These are phyloP conservation scores for Pholiota molesta DNA, from an alignment of 768 basidiomycete species.

Conservation along the genomic window DNA sequence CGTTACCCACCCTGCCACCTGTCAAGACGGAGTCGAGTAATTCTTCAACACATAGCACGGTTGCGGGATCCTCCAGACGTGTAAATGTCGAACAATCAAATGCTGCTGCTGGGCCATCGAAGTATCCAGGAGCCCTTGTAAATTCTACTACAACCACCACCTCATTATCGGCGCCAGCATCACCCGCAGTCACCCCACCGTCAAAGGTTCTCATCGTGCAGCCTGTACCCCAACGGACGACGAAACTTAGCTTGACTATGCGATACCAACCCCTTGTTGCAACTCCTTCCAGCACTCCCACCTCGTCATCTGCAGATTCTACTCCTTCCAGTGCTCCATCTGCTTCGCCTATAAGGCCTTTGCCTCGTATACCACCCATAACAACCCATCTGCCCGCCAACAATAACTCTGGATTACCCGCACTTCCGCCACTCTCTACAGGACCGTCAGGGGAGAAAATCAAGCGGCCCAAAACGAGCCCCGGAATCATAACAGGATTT, in stretches of 20 bases:
- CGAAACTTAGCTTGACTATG: slow-evolving; percentile 25
- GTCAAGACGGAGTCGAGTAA: slow-evolving; percentile 2
- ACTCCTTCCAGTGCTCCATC: slow-evolving; percentile 10
- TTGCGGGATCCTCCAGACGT: background rate
- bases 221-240: slow-evolving; percentile 15
- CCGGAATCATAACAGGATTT: slow-evolving; percentile 12
- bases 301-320: slow-evolving; percentile 1
- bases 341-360: slow-evolving; percentile 22
- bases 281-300: slow-evolving; percentile 13
- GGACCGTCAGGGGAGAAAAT: background rate
- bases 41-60: background rate
- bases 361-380: slow-evolving; percentile 26
- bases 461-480: slow-evolving; percentile 28
- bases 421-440: background rate
- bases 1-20: slow-evolving; percentile 3
- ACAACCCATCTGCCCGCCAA: background rate
- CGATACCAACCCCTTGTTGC: slow-evolving; percentile 31
- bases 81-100: slow-evolving; percentile 7
- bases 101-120: slow-evolving; percentile 19
- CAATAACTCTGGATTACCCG: background rate
- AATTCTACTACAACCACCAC: background rate
- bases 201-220: slow-evolving; percentile 26
- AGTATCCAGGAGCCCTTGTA: slow-evolving; percentile 7
- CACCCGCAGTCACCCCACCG: slow-evolving; percentile 14
- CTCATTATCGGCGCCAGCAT: slow-evolving; percentile 5